Evolutionary conservation across 768 basidiomycete genomes (phyloP).

Genomic region (Psilocybe sp.): DNA sequence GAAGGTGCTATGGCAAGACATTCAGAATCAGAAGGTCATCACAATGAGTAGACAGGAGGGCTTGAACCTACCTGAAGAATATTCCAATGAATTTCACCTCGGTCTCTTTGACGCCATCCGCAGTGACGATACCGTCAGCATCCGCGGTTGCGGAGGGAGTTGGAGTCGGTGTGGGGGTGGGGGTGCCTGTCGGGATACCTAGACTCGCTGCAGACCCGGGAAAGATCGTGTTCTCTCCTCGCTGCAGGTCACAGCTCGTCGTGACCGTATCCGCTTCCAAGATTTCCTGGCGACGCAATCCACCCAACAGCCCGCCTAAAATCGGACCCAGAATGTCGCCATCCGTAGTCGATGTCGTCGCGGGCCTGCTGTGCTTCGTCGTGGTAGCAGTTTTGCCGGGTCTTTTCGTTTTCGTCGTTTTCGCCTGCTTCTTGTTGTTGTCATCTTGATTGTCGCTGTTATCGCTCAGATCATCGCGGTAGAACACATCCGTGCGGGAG

Average conservation of each 20-base stretch:
- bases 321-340: conserved; percentile 17
- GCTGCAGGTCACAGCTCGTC: too few relatives aligned
- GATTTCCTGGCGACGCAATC: not conserved
- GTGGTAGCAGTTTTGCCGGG: conserved; percentile 5
- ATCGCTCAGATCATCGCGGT: conserved; percentile 39
- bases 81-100: conserved; percentile 47
- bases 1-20: conserved; percentile 22
- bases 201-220: not conserved
- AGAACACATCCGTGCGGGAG: conserved; percentile 55
- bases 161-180: not conserved
- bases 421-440: conserved; percentile 11
- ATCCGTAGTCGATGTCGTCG: conserved; percentile 11
- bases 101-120: conserved; percentile 11
- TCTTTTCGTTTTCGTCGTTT: conserved; percentile 9
- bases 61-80: conserved; percentile 68
- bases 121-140: not conserved
- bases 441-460: not conserved
- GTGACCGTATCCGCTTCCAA: too few relatives aligned
- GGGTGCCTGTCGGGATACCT: not conserved
- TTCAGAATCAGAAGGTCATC: not conserved
- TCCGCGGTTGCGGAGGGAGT: not conserved
- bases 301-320: conserved; percentile 17
- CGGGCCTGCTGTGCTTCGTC: conserved; percentile 8
- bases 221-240: too few relatives aligned
- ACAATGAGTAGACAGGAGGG: not conserved